These are phyloP conservation scores for Eutrema salsugineum DNA, from an alignment of 441 rosid genomes.

Conservation along the genomic window DNA sequence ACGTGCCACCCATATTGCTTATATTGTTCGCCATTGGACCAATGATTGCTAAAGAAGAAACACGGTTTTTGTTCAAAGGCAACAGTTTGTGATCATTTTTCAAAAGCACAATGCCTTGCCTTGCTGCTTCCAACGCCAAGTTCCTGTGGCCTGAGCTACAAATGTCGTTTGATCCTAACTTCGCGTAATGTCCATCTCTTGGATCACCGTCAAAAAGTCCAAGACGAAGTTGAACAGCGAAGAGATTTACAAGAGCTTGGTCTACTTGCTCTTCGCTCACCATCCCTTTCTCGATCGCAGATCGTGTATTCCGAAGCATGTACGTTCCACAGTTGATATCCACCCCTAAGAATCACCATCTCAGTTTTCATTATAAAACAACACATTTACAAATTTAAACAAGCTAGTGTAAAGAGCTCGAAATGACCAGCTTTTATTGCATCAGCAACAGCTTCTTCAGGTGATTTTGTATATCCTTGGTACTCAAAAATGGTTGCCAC, in stretches of 20 bases:
- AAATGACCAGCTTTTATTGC: constrained; percentile 64
- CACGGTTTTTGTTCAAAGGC: constrained; percentile 45
- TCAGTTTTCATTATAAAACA: background rate
- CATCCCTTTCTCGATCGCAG: constrained; percentile 58
- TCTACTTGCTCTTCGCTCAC: constrained; percentile 52
- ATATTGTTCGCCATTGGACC: constrained; percentile 57
- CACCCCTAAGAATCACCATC: constrained; percentile 37
- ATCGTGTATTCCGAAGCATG: constrained; percentile 50
- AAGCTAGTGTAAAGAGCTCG: constrained; percentile 4
- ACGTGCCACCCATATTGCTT: constrained; percentile 54
- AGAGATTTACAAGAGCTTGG: constrained; percentile 56
- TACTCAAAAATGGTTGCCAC: constrained; percentile 58
- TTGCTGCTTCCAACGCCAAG: constrained; percentile 61
- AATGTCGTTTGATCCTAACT: constrained; percentile 50
- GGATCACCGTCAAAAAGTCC: constrained; percentile 68
- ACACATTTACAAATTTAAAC: constrained; percentile 7
- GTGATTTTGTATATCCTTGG: constrained; percentile 48
- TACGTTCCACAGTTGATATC: constrained; percentile 68
- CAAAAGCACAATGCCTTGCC: constrained; percentile 71
- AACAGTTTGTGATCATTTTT: constrained; percentile 54
- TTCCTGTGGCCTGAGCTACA: constrained; percentile 48
- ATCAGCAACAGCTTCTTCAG: constrained; percentile 61
- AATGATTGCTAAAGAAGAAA: constrained; percentile 52
- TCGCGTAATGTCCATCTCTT: constrained; percentile 44
- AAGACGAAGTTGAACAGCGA: constrained; percentile 63